These are phyloP conservation scores for Zizania palustris DNA, from an alignment of 202 grass and related monocot species.

Conservation along the genomic window DNA sequence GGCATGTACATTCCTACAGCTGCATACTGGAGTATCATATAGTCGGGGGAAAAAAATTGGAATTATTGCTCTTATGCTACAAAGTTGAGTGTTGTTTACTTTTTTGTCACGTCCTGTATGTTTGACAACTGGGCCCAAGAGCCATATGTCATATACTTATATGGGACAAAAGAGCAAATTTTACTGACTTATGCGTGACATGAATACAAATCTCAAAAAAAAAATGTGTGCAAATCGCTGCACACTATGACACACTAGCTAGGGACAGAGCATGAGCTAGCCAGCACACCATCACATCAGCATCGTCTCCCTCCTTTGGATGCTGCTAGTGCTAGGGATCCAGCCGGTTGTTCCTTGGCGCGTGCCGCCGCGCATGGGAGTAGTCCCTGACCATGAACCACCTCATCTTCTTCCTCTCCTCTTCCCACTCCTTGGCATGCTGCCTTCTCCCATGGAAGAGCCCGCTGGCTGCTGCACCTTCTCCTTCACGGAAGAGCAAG, in stretches of 20 bases:
- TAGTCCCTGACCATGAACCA: constrained; percentile 64
- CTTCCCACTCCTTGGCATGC: constrained; percentile 46
- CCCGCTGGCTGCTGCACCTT: constrained; percentile 1
- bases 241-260: constrained; percentile 33
- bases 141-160: no score
- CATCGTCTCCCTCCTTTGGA: background rate
- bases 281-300: background rate
- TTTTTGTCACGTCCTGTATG: no score
- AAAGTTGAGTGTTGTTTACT: no score
- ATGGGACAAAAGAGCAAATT: no score
- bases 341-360: constrained; percentile 49
- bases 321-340: constrained; percentile 19
- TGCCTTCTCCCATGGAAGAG: constrained; percentile 34
- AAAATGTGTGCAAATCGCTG: constrained; percentile 39
- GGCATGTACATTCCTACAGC: no score
- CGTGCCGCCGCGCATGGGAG: constrained; percentile 40
- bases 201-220: no score
- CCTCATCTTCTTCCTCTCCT: constrained; percentile 57
- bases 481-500: constrained; percentile 34
- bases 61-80: no score
- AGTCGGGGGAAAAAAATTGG: constrained; percentile 42
- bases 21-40: background rate
- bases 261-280: constrained; percentile 16
- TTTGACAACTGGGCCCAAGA: no score
- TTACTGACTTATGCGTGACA: no score